Evolutionary conservation across 2,329 filamentous ascomycete species (phyloP).

Genomic region (Elsinoe fawcettii): DNA sequence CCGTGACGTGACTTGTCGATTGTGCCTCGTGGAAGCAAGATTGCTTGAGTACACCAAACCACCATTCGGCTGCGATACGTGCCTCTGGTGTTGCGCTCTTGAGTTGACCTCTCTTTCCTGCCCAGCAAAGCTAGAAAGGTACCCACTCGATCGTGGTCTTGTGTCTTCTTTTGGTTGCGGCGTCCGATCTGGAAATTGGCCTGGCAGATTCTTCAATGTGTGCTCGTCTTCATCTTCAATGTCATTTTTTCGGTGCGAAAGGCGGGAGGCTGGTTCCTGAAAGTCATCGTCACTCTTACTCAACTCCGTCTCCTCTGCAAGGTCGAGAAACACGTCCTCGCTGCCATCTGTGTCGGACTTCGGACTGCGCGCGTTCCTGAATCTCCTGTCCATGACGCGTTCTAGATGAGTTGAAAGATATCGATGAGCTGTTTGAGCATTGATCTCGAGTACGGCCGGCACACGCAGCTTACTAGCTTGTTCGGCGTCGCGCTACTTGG

Average conservation of each 20-base stretch:
- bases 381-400: neutral
- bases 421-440: neutral
- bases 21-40: neutral
- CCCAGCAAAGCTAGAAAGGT: neutral
- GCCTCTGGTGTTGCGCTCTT: slow-evolving; percentile 3
- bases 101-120: neutral
- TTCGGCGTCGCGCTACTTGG: neutral
- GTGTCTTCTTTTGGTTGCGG: neutral
- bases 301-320: slow-evolving; percentile 5
- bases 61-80: slow-evolving; percentile 11
- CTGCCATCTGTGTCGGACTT: slow-evolving; percentile 10
- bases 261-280: slow-evolving; percentile 9
- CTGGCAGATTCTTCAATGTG: slow-evolving; percentile 9
- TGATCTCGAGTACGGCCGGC: neutral
- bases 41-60: neutral
- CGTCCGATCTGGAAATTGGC: slow-evolving; percentile 8
- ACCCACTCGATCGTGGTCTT: slow-evolving; percentile 8
- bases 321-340: slow-evolving; percentile 13
- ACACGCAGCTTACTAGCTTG: neutral
- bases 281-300: slow-evolving; percentile 9
- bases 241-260: neutral
- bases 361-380: neutral
- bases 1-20: neutral
- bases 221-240: neutral
- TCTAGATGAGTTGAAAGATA: neutral